Base-by-base conservation (phyloP, 2,329 filamentous ascomycete species). In the Fusarium piperis region DNA sequence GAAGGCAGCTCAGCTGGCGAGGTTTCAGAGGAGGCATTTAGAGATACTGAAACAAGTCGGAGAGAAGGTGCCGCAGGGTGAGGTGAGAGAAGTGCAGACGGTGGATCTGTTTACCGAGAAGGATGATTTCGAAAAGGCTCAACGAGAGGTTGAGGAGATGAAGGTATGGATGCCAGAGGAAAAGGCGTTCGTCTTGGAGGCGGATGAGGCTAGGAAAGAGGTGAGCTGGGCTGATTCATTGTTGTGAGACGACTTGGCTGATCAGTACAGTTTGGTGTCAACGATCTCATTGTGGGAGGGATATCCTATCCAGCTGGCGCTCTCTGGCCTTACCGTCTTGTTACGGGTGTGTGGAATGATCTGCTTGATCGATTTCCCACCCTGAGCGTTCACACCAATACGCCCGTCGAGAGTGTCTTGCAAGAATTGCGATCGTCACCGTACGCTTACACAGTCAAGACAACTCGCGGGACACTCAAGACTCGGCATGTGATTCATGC, bases 401-500 rank as follows among this genome's bases (percentile, higher is more conserved):
- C 84, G 3, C 69, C 79, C 0, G 83, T 82, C 13, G 72, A 77
- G 23, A 75, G 65, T 6, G 72, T 84, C 15, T 63, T 58, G 6
- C 33, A 65, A 1, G 62, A 64, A n/a, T 38, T 62, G 2, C 46
- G 53, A 1, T 63, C 71, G 1, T 44, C 39, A 13, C 20, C 39
- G 13, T 44, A 44, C 39, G 39, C 78, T 2, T 87, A 86, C 72
- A 75, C 78, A 1, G 72, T 90, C 6, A 70, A 79, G 6, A 90
- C 88, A 1, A 59, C 71, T 0, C 79, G 84, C 8, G 87, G 87
- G 3, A 69, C 44, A 0, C 80, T 90, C 35, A 76, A 74, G 4
- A 81, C 87, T 9, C 79, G 80, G 1, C 84, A 90, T 59, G 80
- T 91, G 2, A 81, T 91, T 3, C 87, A 91, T 68, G 86, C 87